Evolutionary conservation across 805 yeast species (phyloP).

Genomic region (Tetrapisispora nanseiensis): DNA sequence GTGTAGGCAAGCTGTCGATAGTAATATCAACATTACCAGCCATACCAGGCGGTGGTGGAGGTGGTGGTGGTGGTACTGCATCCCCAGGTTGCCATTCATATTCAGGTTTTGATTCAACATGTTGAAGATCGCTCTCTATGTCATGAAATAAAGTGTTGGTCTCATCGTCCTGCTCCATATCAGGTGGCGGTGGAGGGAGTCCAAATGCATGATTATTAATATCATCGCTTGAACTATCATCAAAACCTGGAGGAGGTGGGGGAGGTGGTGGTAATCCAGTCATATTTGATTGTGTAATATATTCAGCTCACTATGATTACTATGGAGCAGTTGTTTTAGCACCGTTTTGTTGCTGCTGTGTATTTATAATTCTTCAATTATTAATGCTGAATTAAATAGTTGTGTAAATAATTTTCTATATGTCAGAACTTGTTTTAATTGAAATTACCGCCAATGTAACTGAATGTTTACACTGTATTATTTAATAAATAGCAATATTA

Average conservation of each 20-base stretch:
- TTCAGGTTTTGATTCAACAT: background rate
- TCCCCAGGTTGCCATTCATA: background rate
- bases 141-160: constrained; percentile 1
- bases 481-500: no score
- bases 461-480: no score
- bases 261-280: constrained; percentile 8
- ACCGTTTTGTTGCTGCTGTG: no score
- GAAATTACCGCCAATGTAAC: no score
- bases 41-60: constrained; percentile 12
- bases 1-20: background rate
- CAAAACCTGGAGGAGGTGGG: constrained; percentile 23
- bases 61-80: constrained; percentile 26
- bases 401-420: no score
- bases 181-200: constrained; percentile 26
- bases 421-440: no score
- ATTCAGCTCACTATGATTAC: background rate
- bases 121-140: constrained; percentile 5
- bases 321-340: no score
- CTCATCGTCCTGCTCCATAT: background rate
- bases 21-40: constrained; percentile 3
- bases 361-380: no score
- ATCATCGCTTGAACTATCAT: constrained; percentile 3
- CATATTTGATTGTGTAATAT: constrained; percentile 1
- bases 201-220: constrained; percentile 9
- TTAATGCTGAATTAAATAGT: no score